Evolutionary conservation across 2,329 filamentous ascomycete species (phyloP), one percentile per base, ranked within the genome.

Genomic region (Pseudonectria foliicola): DNA sequence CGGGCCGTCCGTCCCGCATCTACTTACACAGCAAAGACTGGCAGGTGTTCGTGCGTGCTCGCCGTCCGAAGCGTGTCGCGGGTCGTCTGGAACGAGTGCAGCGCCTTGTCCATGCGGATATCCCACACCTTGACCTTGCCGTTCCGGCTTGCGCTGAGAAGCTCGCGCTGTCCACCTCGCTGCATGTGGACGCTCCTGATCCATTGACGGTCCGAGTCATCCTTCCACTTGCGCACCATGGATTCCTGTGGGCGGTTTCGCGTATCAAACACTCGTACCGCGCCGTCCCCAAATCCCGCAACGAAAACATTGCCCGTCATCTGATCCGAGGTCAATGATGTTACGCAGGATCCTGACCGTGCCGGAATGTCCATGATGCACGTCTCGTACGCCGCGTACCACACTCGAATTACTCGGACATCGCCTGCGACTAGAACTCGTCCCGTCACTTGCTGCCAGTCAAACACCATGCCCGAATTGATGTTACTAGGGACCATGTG

Each of bases 391-490:
- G 86, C 87, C 12, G 90, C 90, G 55, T 93, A 92, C 92, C 92
- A 98, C 24, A 96, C 86, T 25, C 89, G 77, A 49, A 98, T 95
- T 24, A 95, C 85, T 38, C 92, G 85, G 35, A 95, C 87, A 57
- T 98, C 92, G 29, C 92, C 92, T 10, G 92, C 92, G 23, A 96
- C 92, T n/a, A 98, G 73, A 7, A 94, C 82, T 41, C 87, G 85
- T 7, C 92, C 92, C 48, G 87, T 86, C n/a, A 93, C 89, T 63
- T 98, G 92, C 59, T 96, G 90, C 92, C 92, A 98, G 59, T 98
- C 90, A 56, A 96, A 93, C 16, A 96, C 90, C 63, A 98, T 82
- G 14, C 92, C 92, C 2, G 89, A 89, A 58, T 95, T 94, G 53
- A 89, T 83, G 52, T 90, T 95, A 59, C 86, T 94, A 4, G 89